Evolutionary conservation across 768 basidiomycete genomes (phyloP).

Genomic region (Tephrocybe sp.): DNA sequence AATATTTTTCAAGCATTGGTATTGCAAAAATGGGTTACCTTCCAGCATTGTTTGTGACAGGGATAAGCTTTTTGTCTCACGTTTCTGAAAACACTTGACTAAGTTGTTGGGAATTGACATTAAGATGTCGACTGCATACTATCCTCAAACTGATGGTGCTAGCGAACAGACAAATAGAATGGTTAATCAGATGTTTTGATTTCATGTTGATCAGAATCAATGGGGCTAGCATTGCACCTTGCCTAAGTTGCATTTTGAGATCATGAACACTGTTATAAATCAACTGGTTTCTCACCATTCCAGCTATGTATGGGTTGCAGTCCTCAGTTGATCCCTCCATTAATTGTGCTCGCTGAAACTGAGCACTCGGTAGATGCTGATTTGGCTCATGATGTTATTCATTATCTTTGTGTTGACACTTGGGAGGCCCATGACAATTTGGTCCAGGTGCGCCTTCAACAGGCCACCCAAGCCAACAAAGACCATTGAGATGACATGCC

Average conservation of each 20-base stretch:
- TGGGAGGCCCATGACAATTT: constrained; percentile 14
- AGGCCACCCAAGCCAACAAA: constrained; percentile 20
- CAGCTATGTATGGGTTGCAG: not conserved
- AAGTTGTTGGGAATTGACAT: constrained; percentile 8
- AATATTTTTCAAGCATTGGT: constrained; percentile 24
- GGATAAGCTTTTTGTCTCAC: constrained; percentile 16
- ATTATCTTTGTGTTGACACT: constrained; percentile 2
- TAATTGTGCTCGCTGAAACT: not conserved
- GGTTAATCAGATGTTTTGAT: constrained; percentile 24
- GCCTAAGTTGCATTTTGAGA: not conserved
- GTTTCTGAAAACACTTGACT: constrained; percentile 8
- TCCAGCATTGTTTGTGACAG: constrained; percentile 28
- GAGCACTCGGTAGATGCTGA: not conserved
- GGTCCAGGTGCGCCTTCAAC: constrained; percentile 15
- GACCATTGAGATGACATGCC: not conserved
- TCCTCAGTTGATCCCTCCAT: not conserved
- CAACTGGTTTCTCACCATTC: not conserved
- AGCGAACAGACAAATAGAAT: constrained; percentile 33
- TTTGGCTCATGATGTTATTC: not conserved
- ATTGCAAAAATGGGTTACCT: constrained; percentile 32
- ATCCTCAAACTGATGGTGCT: constrained; percentile 33
- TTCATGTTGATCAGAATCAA: constrained; percentile 27
- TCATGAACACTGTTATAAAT: not conserved
- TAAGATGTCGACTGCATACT: constrained; percentile 30
- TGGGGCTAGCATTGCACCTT: constrained; percentile 23